phyloP scores from a whole-genome alignment of 2,329 filamentous ascomycete species.

The Exutisphaerella laricina region DNA sequence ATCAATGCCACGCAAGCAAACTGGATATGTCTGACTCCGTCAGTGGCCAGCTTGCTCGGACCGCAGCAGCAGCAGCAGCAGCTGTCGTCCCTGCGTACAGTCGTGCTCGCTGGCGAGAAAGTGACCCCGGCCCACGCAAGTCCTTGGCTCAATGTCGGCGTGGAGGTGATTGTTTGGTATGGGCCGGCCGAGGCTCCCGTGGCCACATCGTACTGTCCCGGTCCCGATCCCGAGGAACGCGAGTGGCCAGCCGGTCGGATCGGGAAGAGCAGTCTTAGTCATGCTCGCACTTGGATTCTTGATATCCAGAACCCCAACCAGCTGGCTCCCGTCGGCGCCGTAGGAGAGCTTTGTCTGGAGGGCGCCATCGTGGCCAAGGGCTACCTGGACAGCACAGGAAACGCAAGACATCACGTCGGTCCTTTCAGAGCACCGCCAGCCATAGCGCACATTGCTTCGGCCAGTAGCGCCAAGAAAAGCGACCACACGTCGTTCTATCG shows the following conservation, averaged over 20 bases:
- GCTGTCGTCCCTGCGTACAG: conserved; percentile 26
- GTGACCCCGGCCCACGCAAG: background rate
- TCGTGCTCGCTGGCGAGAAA: conserved; percentile 10
- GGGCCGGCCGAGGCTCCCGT: conserved; percentile 38
- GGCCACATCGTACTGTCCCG: background rate
- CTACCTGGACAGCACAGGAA: conserved; percentile 26
- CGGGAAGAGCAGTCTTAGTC: conserved; percentile 16
- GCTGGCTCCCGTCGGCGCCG: conserved; percentile 39
- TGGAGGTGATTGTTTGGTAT: conserved; percentile 38
- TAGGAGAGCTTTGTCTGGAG: conserved; percentile 46
- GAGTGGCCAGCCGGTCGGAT: conserved; percentile 5
- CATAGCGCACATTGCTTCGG: background rate
- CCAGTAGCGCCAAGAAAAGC: background rate
- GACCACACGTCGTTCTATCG: conserved; percentile 44
- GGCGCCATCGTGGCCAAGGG: conserved; percentile 42
- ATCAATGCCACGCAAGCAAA: conserved; percentile 2
- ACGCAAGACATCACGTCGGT: background rate
- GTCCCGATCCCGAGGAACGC: background rate
- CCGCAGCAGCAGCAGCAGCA: conserved; percentile 43
- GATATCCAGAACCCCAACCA: conserved; percentile 24
- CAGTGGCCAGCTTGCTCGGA: conserved; percentile 46
- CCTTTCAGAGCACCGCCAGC: background rate
- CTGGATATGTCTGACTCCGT: conserved; percentile 52
- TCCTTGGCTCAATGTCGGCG: conserved; percentile 1
- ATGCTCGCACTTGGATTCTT: conserved; percentile 29